Evolutionary conservation across 2,329 filamentous ascomycete species (phyloP).

Genomic region (Lachnellula arida): DNA sequence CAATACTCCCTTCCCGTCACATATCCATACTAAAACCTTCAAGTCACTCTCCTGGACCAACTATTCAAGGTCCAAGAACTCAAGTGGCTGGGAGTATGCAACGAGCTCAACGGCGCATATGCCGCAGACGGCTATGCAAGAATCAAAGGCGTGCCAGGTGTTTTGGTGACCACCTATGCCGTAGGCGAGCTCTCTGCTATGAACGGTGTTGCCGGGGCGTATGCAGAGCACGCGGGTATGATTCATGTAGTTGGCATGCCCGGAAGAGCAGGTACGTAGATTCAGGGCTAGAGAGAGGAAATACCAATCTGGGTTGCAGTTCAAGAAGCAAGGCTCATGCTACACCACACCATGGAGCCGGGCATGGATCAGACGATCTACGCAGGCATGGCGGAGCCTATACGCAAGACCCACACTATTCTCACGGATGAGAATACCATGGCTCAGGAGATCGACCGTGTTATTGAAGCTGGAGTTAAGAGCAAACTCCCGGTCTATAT

Average conservation of each 20-base stretch:
- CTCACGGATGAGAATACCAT: constrained; percentile 57
- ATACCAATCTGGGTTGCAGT: constrained; percentile 18
- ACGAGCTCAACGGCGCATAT: constrained; percentile 38
- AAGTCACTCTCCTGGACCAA: constrained; percentile 58
- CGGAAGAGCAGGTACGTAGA: constrained; percentile 16
- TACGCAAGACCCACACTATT: constrained; percentile 31
- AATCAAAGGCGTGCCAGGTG: constrained; percentile 41
- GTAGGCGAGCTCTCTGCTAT: constrained; percentile 52
- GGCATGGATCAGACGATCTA: constrained; percentile 52
- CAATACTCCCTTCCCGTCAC: background rate
- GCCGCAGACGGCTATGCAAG: constrained; percentile 49
- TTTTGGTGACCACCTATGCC: constrained; percentile 46
- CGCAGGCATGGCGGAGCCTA: constrained; percentile 40
- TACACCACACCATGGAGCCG: constrained; percentile 54
- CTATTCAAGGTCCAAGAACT: constrained; percentile 43
- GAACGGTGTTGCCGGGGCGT: constrained; percentile 55
- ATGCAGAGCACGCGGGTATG: constrained; percentile 50
- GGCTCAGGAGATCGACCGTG: constrained; percentile 46
- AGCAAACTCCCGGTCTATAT: constrained; percentile 54
- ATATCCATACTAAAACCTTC: background rate
- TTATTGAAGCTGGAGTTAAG: constrained; percentile 45
- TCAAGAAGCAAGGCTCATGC: constrained; percentile 39
- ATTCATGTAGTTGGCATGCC: constrained; percentile 51
- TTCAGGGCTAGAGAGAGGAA: background rate
- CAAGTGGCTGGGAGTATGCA: constrained; percentile 34